Evolutionary conservation across 768 basidiomycete species (phyloP).

Genomic region (Sporobolomyces phaffii): DNA sequence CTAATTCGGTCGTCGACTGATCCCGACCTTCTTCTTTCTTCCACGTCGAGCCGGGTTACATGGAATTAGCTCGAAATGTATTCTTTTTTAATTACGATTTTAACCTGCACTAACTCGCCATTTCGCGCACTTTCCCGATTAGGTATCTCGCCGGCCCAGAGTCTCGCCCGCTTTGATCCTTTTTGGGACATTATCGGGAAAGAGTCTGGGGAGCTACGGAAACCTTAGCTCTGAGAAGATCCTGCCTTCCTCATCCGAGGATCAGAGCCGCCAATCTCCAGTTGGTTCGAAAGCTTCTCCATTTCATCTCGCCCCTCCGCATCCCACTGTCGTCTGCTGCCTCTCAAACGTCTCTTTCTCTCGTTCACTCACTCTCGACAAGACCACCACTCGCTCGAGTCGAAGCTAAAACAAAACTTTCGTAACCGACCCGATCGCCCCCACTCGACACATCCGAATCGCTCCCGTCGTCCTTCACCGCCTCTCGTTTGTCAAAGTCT

Average conservation of each 20-base stretch:
- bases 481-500: not conserved
- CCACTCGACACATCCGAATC: not conserved
- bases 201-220: not conserved
- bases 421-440: not conserved
- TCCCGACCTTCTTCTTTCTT: not conserved
- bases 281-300: conserved; percentile 14
- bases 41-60: too few relatives aligned
- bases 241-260: conserved; percentile 27
- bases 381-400: not conserved
- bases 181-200: not conserved
- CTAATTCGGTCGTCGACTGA: not conserved
- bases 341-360: not conserved
- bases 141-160: too few relatives aligned
- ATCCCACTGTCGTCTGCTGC: conserved; percentile 8
- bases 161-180: not conserved
- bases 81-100: not conserved
- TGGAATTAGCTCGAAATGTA: too few relatives aligned
- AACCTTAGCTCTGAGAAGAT: conserved; percentile 23
- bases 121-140: not conserved
- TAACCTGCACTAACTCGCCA: not conserved
- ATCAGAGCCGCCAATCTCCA: not conserved
- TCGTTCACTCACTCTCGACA: not conserved
- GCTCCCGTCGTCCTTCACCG: not conserved
- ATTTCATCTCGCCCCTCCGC: conserved; percentile 22
- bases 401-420: not conserved